Base-by-base conservation (phyloP, 192 early-diverging fungal species). In the Podila verticillata region DNA sequence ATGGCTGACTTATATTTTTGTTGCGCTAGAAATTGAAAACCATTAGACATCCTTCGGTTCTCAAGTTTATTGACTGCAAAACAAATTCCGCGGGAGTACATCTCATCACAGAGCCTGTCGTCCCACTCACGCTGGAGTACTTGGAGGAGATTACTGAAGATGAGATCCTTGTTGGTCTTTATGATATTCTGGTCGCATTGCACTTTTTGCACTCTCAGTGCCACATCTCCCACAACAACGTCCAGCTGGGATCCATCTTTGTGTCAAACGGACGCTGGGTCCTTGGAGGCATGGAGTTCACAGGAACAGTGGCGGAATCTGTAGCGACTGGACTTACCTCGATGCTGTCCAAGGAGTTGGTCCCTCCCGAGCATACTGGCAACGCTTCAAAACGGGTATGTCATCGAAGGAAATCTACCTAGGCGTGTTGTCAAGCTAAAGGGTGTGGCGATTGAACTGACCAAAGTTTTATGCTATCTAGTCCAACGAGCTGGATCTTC, bases 151-250 rank as follows among this genome's bases (percentile, higher is more conserved):
- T 72, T 19, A 63, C 65, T 6, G 77, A 80, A 30, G 77, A 80
- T 24, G 77, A 80, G 32, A 80, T 80, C 32, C 70, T 80, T 47
- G 63, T 80, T 26, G 77, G 77, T 10, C 61, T 80, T 30, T 80
- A 66, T 48, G 77, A 80, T 59, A 80, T 80, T 28, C 67, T 80
- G 77, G 70, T 80, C 48, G 77, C 77, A 47, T 32, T 80, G 56
- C 77, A 80, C 47, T 80, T 80, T 48, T 62, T 80, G 61, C 77
- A 80, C 24, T 80, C 77, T n/a, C 77, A 80, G 48, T 80, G 77
- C 47, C 77, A 80, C 47, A 26, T 72, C 5, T 80, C 77, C 3
- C 77, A 80, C 48, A 80, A 80, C 66, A 80, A 80, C 22, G 77
- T 80, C 9, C 70, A 80, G 47, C 19, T 80, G 47, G 59, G 70